Conservation (phyloP, 2,329 filamentous ascomycete species). For the Huntiella moniliformis region DNA sequence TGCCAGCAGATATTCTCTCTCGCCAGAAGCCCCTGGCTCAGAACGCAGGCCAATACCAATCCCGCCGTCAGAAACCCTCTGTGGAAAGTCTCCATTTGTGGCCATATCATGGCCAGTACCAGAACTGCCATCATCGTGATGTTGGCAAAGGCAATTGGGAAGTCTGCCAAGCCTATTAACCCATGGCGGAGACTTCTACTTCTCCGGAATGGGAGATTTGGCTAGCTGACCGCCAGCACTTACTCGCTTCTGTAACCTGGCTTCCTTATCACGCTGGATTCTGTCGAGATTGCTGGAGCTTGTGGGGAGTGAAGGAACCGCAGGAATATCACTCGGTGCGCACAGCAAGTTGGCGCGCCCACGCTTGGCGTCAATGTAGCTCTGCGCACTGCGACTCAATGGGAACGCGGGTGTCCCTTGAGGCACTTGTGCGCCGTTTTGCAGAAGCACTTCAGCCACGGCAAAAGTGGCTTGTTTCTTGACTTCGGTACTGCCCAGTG, state of each 20-base stretch:
- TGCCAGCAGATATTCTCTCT: too few relatives aligned
- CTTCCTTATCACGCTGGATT: slow-evolving; percentile 43
- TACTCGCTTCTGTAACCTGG: slow-evolving; percentile 56
- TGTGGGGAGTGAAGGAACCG: slow-evolving; percentile 31
- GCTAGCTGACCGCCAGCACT: slow-evolving; percentile 59
- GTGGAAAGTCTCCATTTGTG: too few relatives aligned
- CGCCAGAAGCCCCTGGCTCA: too few relatives aligned
- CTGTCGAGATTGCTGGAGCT: slow-evolving; percentile 23
- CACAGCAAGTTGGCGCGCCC: slow-evolving; percentile 26
- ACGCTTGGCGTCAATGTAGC: slow-evolving; percentile 69
- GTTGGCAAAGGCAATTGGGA: slow-evolving; percentile 3
- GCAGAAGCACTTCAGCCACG: slow-evolving; percentile 73
- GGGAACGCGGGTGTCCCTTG: slow-evolving; percentile 59
- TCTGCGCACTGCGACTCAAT: slow-evolving; percentile 57
- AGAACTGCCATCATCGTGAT: background rate
- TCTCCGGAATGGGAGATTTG: slow-evolving; percentile 43
- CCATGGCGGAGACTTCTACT: slow-evolving; percentile 26
- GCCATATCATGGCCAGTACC: too few relatives aligned
- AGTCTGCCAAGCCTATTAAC: slow-evolving; percentile 12
- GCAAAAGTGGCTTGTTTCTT: slow-evolving; percentile 54
- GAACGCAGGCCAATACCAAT: too few relatives aligned
- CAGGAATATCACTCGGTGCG: slow-evolving; percentile 30
- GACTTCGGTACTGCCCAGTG: slow-evolving; percentile 22
- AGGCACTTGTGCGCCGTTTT: slow-evolving; percentile 86
- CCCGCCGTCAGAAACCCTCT: too few relatives aligned